phyloP scores from a whole-genome alignment of 2,329 filamentous ascomycete species.

The Beauveria caledonica region DNA sequence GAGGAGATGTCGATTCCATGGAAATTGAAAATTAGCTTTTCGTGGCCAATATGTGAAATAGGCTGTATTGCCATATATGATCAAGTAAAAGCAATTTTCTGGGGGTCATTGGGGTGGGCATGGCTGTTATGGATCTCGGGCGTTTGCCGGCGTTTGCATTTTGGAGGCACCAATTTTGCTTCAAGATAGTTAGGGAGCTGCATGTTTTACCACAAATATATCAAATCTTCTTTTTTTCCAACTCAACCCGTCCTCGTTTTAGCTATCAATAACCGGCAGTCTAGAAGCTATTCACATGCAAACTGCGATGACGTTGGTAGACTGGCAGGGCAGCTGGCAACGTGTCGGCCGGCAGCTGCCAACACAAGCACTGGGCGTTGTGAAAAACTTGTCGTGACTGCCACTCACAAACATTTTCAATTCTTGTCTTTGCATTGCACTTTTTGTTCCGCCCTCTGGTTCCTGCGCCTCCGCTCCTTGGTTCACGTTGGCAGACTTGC shows the following conservation, averaged over 20 bases:
- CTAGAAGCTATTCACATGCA: not conserved
- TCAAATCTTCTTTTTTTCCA: not conserved
- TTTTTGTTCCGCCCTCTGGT: slow-evolving; percentile 6
- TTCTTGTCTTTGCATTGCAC: not conserved
- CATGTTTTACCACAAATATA: not conserved
- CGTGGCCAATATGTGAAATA: not conserved
- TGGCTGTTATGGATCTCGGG: not conserved
- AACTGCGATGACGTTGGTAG: not conserved
- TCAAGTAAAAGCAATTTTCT: slow-evolving; percentile 3
- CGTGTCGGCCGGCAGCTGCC: slow-evolving; percentile 7
- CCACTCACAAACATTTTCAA: not conserved
- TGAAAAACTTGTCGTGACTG: not conserved
- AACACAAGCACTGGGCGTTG: not conserved
- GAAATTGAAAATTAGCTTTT: slow-evolving; percentile 27
- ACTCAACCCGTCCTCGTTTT: not conserved
- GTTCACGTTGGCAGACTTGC: not conserved
- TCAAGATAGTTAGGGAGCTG: not conserved
- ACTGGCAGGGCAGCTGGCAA: not conserved
- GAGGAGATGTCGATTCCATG: slow-evolving; percentile 34
- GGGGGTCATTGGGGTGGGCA: not conserved
- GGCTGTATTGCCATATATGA: slow-evolving; percentile 6
- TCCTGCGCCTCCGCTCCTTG: not conserved
- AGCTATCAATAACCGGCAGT: not conserved
- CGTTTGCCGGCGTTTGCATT: slow-evolving; percentile 11
- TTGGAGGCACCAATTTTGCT: not conserved